Base-by-base conservation (phyloP, 305 asterid genomes). In the Rubia balearica region DNA sequence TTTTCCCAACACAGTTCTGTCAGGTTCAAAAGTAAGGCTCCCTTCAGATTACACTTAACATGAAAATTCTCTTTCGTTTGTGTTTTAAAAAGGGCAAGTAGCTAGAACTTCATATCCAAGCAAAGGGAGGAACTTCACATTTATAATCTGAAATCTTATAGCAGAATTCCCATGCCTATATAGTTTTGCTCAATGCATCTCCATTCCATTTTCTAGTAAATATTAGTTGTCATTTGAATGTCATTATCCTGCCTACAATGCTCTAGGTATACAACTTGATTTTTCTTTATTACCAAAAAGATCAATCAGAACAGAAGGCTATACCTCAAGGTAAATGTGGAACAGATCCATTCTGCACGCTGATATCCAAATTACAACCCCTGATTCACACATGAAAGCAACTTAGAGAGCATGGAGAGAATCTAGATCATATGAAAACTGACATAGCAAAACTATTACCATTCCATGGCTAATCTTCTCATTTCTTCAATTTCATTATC, bases 341-440 rank as follows among this genome's bases (percentile, higher is more conserved):
- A 73, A 63, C 27, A 4, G 81, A 62, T 8, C 86, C 91, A 73
- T 86, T 87, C 78, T 85, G 90, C 76, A 75, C 38, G 74, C 66
- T 82, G 19, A 68, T 82, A 51, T 90, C 96, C 85, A 86, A 65
- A 84, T 83, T 82, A 90, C 94, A 90, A 80, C 90, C 92, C 73
- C 96, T 92, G 79, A 63, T 67, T 59, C 33, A 51, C 67, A 59
- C 43, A 75, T 6, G 36, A 65, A 17, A 76, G 46, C 57, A 81
- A 49, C 40, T 65, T 33, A 68, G 66, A 55, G 77, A 57, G 36
- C 49, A 59, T 60, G 41, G 55, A 67, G 65, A 61, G 11, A 2
- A 61, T 48, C 55, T 33, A 43, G 48, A 51, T 1, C 59, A 51
- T 7, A 8, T 51, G 55, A 71, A 42, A 71, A 68, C 40, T 36